A percentile compares a stretch with the other conserved stretches of the same genome.
These are phyloP conservation scores for Trichomonas gallinae DNA, from an alignment of 208 protist genomes.

Conservation along the genomic window DNA sequence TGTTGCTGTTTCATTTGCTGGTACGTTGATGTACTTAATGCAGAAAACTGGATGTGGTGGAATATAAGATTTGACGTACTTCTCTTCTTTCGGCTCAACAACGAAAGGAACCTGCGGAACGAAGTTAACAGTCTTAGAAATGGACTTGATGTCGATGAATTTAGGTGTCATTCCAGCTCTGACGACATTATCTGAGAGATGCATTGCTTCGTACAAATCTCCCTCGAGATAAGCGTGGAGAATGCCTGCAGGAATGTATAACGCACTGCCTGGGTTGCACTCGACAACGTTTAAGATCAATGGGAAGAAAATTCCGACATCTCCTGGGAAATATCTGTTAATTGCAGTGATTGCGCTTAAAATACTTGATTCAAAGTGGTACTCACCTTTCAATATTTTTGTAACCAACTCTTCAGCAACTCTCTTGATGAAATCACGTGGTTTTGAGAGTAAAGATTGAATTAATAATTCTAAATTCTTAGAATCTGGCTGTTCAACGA, in stretches of 20 bases:
- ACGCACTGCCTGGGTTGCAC: conserved; percentile 66
- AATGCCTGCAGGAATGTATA: conserved; percentile 84
- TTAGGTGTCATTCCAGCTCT: conserved; percentile 44
- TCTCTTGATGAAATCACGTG: conserved; percentile 35
- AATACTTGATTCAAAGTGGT: conserved; percentile 17
- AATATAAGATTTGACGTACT: background rate
- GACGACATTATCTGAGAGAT: conserved; percentile 43
- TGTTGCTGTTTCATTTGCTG: background rate
- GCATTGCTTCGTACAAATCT: conserved; percentile 80
- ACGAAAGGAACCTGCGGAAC: background rate
- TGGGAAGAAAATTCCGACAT: conserved; percentile 86
- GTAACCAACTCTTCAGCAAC: conserved; percentile 8
- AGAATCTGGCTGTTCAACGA: background rate
- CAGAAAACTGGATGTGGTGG: background rate
- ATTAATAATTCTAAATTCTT: background rate
- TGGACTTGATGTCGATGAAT: conserved; percentile 30
- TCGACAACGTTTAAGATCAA: conserved; percentile 85
- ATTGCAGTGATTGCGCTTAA: conserved; percentile 33
- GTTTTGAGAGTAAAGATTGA: background rate
- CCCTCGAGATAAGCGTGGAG: conserved; percentile 87
- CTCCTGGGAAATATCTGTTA: conserved; percentile 72
- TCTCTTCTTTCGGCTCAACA: background rate
- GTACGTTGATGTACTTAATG: background rate
- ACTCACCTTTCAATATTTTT: background rate
- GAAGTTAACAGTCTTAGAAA: conserved; percentile 32